Conservation (phyloP, 352 stramenopile genomes). For the Phytophthora citricola region DNA sequence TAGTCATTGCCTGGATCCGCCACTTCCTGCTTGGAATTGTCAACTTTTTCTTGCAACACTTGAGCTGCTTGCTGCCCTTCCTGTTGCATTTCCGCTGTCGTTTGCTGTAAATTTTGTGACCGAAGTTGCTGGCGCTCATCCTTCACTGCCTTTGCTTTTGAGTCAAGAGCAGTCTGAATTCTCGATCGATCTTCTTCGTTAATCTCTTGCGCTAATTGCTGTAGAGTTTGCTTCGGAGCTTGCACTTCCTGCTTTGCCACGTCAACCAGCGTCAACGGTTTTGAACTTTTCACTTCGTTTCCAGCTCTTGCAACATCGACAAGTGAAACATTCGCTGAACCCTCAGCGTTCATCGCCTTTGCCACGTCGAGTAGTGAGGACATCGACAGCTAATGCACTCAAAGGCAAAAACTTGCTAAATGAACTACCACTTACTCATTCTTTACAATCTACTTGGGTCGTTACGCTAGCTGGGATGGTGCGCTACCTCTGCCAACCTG, state of each 20-base stretch:
- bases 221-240: conserved; percentile 32
- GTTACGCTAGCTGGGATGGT: conserved; percentile 37
- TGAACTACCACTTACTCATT: conserved; percentile 23
- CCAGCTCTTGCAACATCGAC: conserved; percentile 46
- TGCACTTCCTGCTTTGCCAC: conserved; percentile 45
- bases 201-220: conserved; percentile 58
- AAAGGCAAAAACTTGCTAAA: conserved; percentile 7
- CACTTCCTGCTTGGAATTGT: conserved; percentile 18
- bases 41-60: conserved; percentile 21
- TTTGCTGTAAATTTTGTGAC: conserved; percentile 28
- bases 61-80: conserved; percentile 41
- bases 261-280: conserved; percentile 49
- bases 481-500: conserved; percentile 43
- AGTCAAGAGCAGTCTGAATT: conserved; percentile 43
- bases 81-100: conserved; percentile 28
- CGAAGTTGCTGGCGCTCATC: conserved; percentile 36
- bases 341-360: conserved; percentile 47
- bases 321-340: conserved; percentile 30
- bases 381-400: conserved; percentile 15
- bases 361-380: conserved; percentile 61
- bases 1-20: conserved; percentile 12
- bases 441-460: conserved; percentile 26
- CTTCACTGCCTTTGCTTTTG: conserved; percentile 50
- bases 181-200: conserved; percentile 46
- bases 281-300: conserved; percentile 21